Percentiles rank a stretch among this genome's conserved stretches.
phyloP scores from a whole-genome alignment of 371 early-diverging fungal species.

The Apophysomyces ossiformis region DNA sequence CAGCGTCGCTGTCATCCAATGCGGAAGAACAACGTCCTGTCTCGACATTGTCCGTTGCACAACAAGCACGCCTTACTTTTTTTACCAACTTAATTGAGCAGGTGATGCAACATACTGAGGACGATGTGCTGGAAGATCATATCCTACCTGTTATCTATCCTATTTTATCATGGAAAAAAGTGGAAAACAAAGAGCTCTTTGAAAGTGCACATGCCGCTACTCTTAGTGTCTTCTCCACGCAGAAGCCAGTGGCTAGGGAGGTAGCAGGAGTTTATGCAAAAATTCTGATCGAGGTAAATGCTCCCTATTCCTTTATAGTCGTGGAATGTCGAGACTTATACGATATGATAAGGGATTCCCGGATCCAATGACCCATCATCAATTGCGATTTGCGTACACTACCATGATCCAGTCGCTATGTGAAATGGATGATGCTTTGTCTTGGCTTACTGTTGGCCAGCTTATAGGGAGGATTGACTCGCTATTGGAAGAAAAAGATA shows the following conservation, averaged over 20 bases:
- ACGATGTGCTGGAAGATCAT: slow-evolving; percentile 46
- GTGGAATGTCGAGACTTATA: background rate
- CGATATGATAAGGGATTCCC: slow-evolving; percentile 51
- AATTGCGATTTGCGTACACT: slow-evolving; percentile 62
- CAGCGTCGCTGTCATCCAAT: slow-evolving; percentile 26
- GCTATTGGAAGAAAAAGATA: slow-evolving; percentile 26
- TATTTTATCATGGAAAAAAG: slow-evolving; percentile 51
- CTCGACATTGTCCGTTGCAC: slow-evolving; percentile 38
- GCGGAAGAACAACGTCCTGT: slow-evolving; percentile 21
- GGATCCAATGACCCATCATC: slow-evolving; percentile 58
- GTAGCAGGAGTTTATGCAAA: slow-evolving; percentile 53
- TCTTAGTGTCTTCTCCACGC: slow-evolving; percentile 55
- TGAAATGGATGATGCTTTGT: slow-evolving; percentile 62
- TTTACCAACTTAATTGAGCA: slow-evolving; percentile 62
- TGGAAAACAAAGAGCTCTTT: slow-evolving; percentile 55
- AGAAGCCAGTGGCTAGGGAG: slow-evolving; percentile 53
- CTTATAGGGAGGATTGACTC: slow-evolving; percentile 45
- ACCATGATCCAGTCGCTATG: slow-evolving; percentile 62
- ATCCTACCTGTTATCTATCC: slow-evolving; percentile 65
- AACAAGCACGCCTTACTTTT: slow-evolving; percentile 53
- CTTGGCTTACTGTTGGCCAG: slow-evolving; percentile 62
- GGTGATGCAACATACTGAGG: slow-evolving; percentile 51
- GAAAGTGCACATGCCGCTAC: slow-evolving; percentile 68
- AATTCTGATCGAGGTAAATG: slow-evolving; percentile 50
- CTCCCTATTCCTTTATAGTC: background rate